Evolutionary conservation across 768 basidiomycete genomes (phyloP).

Genomic region (Dacryopinax spathularia): DNA sequence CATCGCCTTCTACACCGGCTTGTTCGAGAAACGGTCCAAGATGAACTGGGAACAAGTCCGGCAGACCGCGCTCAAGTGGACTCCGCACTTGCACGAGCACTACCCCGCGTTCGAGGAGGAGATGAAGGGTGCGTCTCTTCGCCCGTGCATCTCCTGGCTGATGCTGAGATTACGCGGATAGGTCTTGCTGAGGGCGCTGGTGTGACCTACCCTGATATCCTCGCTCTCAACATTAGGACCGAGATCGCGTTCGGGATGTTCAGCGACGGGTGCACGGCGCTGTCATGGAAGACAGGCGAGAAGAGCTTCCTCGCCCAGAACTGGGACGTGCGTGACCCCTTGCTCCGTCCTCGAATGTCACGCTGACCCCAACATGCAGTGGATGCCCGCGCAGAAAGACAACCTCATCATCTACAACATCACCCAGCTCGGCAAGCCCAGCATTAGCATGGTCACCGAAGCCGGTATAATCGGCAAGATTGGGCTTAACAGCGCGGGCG

Average conservation of each 20-base stretch:
- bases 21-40: constrained; percentile 23
- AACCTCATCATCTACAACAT: constrained; percentile 25
- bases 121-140: constrained; percentile 18
- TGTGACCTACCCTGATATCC: constrained; percentile 18
- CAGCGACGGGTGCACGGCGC: constrained; percentile 26
- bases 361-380: constrained; percentile 7
- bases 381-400: constrained; percentile 22
- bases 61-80: constrained; percentile 18
- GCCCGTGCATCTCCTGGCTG: background rate
- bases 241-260: constrained; percentile 28
- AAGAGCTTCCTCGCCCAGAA: constrained; percentile 24
- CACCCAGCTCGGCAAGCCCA: constrained; percentile 19
- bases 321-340: constrained; percentile 19
- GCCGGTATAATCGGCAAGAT: constrained; percentile 30
- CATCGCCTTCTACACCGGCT: constrained; percentile 21
- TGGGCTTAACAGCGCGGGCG: constrained; percentile 26
- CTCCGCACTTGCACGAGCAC: constrained; percentile 15
- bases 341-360: background rate
- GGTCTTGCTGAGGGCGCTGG: constrained; percentile 21
- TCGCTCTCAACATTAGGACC: constrained; percentile 27
- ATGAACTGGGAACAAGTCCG: constrained; percentile 25
- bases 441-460: constrained; percentile 28
- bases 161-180: constrained; percentile 15
- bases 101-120: constrained; percentile 23
- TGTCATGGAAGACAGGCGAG: constrained; percentile 20